phyloP scores from a whole-genome alignment of 305 asterid genomes.

The Solanum aculeatissimum region DNA sequence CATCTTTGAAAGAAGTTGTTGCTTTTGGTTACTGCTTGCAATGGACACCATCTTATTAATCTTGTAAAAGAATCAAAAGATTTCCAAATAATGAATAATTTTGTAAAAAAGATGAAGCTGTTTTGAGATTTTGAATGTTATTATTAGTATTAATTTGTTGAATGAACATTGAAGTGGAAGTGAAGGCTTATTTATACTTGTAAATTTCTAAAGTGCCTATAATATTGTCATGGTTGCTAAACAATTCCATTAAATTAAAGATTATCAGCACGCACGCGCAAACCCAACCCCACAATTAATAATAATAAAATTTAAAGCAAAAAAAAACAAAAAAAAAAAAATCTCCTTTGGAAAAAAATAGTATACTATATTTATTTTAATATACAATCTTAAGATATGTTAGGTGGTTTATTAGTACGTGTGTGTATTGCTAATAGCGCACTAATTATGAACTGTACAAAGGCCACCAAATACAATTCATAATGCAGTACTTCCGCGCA shows the following conservation, averaged over 20 bases:
- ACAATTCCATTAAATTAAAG: not conserved
- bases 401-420: not conserved
- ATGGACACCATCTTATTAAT: not conserved
- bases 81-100: not conserved
- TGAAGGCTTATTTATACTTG: not conserved
- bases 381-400: not conserved
- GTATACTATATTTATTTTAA: not conserved
- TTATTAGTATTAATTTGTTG: not conserved
- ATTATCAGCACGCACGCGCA: not conserved
- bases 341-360: not conserved
- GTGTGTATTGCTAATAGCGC: not conserved
- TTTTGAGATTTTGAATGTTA: not conserved
- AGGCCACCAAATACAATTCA: not conserved
- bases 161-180: not conserved
- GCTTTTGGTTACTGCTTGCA: not conserved
- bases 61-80: not conserved
- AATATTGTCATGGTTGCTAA: not conserved
- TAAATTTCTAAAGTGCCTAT: not conserved
- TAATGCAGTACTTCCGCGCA: fast-evolving
- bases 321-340: not conserved
- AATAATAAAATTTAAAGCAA: not conserved
- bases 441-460: not conserved
- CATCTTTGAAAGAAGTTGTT: slow-evolving; percentile 11
- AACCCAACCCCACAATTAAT: not conserved
- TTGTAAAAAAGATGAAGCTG: not conserved